A percentile compares a stretch with the other conserved stretches of the same genome.
Evolutionary conservation across 441 rosid genomes (phyloP).

Genomic region (Eutrema salsugineum): DNA sequence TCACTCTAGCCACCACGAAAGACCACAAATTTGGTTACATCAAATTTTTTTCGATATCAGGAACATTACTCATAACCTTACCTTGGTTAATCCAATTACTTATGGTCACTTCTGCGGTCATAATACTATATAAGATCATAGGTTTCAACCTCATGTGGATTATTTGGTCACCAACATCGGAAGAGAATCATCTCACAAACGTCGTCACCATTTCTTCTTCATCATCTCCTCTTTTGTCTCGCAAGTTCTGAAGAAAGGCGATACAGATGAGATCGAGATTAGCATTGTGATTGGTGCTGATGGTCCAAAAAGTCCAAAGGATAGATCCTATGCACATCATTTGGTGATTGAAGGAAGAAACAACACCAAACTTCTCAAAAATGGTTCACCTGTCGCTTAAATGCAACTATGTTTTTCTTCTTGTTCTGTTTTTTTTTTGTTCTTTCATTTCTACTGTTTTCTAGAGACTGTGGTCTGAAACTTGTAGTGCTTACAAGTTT

Average conservation of each 20-base stretch:
- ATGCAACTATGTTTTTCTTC: background rate
- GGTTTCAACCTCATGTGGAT: conserved; percentile 28
- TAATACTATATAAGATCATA: conserved; percentile 16
- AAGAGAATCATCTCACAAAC: background rate
- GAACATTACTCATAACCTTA: conserved; percentile 22
- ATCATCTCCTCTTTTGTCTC: conserved; percentile 21
- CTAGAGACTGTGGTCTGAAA: background rate
- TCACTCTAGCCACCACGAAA: conserved; percentile 16
- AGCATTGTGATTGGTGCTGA: conserved; percentile 24
- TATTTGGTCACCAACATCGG: conserved; percentile 16
- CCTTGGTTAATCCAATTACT: conserved; percentile 33
- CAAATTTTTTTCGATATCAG: conserved; percentile 19
- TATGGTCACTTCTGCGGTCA: conserved; percentile 14
- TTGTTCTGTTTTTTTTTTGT: conserved; percentile 7
- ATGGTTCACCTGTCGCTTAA: conserved; percentile 18
- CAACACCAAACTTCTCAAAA: conserved; percentile 17
- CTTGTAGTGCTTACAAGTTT: conserved; percentile 26
- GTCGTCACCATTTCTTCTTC: conserved; percentile 4
- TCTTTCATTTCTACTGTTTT: background rate
- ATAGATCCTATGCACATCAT: conserved; percentile 7
- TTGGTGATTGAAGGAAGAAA: conserved; percentile 24
- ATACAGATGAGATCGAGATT: conserved; percentile 24
- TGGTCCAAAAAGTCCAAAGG: conserved; percentile 13
- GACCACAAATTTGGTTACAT: conserved; percentile 19
- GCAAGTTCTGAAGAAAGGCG: conserved; percentile 18